Percentiles rank a stretch among this genome's conserved stretches.
These are phyloP conservation scores for Pleurotus eryngii DNA, from an alignment of 768 basidiomycete species.

Conservation along the genomic window DNA sequence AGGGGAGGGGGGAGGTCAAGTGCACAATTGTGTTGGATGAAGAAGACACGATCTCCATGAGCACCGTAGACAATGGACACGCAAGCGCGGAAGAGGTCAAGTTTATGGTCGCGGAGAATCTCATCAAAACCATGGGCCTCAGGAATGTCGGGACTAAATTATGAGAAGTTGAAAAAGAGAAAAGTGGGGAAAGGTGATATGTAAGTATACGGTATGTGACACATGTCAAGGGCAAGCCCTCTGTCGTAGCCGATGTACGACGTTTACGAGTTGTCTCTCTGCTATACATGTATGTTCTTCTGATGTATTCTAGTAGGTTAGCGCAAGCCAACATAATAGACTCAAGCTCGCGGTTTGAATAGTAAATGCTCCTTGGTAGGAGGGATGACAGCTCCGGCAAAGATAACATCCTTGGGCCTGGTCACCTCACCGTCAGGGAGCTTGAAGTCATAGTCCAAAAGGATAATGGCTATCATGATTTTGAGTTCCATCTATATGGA, in stretches of 20 bases:
- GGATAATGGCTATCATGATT: constrained; percentile 32
- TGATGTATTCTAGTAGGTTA: neutral
- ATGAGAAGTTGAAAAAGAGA: constrained; percentile 22
- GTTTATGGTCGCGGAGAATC: constrained; percentile 62
- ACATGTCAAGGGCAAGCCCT: no score
- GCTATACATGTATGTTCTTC: no score
- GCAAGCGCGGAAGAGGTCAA: constrained; percentile 63
- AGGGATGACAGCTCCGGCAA: constrained; percentile 33
- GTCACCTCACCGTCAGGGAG: constrained; percentile 20
- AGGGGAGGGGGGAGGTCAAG: constrained; percentile 44
- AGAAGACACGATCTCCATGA: constrained; percentile 40
- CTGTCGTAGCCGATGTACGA: no score
- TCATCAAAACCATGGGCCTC: constrained; percentile 43
- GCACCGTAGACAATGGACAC: constrained; percentile 46
- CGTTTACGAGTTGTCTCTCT: no score
- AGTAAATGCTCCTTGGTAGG: constrained; percentile 28
- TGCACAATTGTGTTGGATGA: constrained; percentile 54
- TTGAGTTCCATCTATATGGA: constrained; percentile 30
- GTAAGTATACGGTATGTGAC: no score
- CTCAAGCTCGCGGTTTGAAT: constrained; percentile 20
- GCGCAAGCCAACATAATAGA: neutral
- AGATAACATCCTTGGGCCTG: constrained; percentile 26
- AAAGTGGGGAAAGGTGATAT: neutral
- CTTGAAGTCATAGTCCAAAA: constrained; percentile 30
- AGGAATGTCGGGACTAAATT: constrained; percentile 26